These are phyloP conservation scores for Sextonia rubra DNA, from an alignment of 164 flowering plant genomes.

Conservation along the genomic window DNA sequence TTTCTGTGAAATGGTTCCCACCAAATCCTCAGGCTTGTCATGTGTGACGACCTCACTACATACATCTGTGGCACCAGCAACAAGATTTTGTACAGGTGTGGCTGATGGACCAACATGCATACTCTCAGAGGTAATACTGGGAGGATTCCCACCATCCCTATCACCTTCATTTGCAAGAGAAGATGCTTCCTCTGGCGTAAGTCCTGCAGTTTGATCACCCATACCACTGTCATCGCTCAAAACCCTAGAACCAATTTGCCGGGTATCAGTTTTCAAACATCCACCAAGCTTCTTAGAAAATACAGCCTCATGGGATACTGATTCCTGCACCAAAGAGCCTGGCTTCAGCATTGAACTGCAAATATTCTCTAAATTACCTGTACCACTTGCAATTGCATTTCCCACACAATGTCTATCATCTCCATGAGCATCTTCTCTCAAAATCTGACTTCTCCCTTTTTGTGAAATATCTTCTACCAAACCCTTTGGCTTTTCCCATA, in stretches of 20 bases:
- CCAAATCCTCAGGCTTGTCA: constrained; percentile 12
- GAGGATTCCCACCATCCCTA: not conserved
- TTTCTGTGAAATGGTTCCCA: not conserved
- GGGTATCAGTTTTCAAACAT: not conserved
- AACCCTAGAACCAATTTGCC: not conserved
- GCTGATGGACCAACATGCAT: constrained; percentile 16
- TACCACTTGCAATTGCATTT: constrained; percentile 9
- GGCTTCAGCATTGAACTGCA: constrained; percentile 6
- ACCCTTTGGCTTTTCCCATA: constrained; percentile 11
- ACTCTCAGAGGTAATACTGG: constrained; percentile 5
- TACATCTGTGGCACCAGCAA: constrained; percentile 8
- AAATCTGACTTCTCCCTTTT: not conserved
- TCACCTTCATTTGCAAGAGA: too few species aligned
- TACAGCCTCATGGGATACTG: constrained; percentile 13
- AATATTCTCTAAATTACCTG: constrained; percentile 6
- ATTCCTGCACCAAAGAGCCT: constrained; percentile 12
- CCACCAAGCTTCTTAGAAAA: not conserved
- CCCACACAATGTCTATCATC: constrained; percentile 12
- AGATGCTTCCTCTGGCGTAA: constrained; percentile 9
- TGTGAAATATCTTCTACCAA: constrained; percentile 5
- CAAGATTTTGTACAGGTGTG: constrained; percentile 9
- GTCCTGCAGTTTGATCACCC: constrained; percentile 18
- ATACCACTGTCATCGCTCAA: constrained; percentile 5
- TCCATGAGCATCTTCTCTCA: constrained; percentile 13
- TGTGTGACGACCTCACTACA: not conserved